Evolutionary conservation across 805 yeast genomes (phyloP).

Genomic region (Zygosaccharomyces bailii): DNA sequence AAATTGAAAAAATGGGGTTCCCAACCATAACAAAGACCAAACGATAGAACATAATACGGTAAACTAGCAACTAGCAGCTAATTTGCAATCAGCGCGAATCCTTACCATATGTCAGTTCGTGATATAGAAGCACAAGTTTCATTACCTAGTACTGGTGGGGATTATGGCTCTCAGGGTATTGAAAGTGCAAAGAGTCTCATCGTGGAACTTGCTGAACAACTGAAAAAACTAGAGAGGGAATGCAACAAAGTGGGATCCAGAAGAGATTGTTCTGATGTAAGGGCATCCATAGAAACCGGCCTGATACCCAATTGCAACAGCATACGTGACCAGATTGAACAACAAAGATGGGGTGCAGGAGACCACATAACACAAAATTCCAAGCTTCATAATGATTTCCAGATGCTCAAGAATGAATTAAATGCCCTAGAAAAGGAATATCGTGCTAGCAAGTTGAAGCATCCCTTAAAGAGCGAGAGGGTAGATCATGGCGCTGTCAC

Average conservation of each 20-base stretch:
- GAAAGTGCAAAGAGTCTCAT: constrained; percentile 12
- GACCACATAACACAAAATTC: constrained; percentile 15
- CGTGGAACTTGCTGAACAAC: constrained; percentile 15
- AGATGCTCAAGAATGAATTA: constrained; percentile 47
- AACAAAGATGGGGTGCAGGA: constrained; percentile 8
- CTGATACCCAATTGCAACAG: constrained; percentile 24
- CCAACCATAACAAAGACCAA: not conserved
- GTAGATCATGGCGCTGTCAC: constrained; percentile 12
- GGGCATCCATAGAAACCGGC: constrained; percentile 29
- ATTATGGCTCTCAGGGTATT: not conserved
- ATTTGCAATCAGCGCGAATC: no score
- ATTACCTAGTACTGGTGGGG: not conserved
- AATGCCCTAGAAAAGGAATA: constrained; percentile 44
- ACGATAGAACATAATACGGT: constrained; percentile 19
- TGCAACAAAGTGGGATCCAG: constrained; percentile 20
- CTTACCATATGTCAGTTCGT: constrained; percentile 25
- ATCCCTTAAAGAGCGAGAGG: constrained; percentile 12
- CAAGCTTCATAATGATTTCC: constrained; percentile 55
- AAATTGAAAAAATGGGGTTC: not conserved
- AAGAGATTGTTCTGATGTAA: constrained; percentile 39
- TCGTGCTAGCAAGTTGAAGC: constrained; percentile 41
- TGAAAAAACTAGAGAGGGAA: constrained; percentile 17
- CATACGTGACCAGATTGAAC: constrained; percentile 21
- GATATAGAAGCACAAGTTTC: constrained; percentile 22
- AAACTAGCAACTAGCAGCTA: no score